Evolutionary conservation across 352 stramenopile species (phyloP).

Genomic region (Proteromonas lacertae): DNA sequence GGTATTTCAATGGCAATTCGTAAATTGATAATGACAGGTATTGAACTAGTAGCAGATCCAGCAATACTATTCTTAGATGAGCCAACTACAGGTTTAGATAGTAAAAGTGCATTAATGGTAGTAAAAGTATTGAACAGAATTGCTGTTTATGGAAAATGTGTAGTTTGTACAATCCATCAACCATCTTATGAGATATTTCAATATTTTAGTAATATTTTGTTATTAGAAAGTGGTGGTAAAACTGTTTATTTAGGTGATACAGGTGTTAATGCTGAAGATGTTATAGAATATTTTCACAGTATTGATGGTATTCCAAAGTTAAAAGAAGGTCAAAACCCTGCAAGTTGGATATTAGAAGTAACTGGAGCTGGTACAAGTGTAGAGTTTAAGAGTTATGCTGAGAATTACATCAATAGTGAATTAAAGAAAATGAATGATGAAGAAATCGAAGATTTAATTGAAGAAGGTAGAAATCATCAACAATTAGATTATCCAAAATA

Average conservation of each 20-base stretch:
- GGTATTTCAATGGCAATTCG: constrained; percentile 49
- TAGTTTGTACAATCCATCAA: constrained; percentile 45
- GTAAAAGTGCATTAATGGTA: constrained; percentile 25
- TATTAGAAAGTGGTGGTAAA: constrained; percentile 37
- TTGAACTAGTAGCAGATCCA: constrained; percentile 50
- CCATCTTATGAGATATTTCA: constrained; percentile 33
- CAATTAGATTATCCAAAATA: constrained; percentile 5
- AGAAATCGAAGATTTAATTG: too few species aligned
- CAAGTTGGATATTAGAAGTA: constrained; percentile 42
- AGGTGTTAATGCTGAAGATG: constrained; percentile 24
- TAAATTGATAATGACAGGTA: constrained; percentile 52
- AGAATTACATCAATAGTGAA: not conserved
- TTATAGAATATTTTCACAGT: constrained; percentile 44
- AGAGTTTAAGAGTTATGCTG: not conserved
- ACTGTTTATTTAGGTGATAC: constrained; percentile 51
- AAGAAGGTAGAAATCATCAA: constrained; percentile 6
- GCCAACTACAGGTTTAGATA: constrained; percentile 41
- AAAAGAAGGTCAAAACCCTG: constrained; percentile 33
- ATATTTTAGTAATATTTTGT: constrained; percentile 41
- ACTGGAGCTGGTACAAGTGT: constrained; percentile 22
- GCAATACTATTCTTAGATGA: constrained; percentile 66
- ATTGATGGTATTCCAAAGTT: constrained; percentile 29
- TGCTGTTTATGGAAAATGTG: constrained; percentile 31
- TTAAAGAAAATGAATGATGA: constrained; percentile 5
- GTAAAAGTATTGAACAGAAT: constrained; percentile 40